phyloP scores from a whole-genome alignment of 2,329 filamentous ascomycete genomes.

The Diplodia intermedia region DNA sequence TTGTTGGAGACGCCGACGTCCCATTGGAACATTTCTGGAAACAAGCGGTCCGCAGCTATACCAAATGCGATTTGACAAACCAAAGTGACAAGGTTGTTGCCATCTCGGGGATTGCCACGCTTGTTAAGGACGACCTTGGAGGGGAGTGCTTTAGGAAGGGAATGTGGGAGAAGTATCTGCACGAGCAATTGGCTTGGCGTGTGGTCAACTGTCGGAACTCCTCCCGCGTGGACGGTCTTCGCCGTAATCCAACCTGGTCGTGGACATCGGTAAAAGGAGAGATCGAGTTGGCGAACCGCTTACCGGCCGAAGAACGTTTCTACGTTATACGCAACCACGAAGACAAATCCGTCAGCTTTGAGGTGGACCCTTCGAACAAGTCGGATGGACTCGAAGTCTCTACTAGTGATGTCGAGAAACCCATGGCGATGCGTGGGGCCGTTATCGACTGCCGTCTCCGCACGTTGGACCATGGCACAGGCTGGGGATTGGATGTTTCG shows the following conservation, averaged over 20 bases:
- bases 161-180: slow-evolving; percentile 1
- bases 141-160: slow-evolving; percentile 38
- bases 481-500: background rate
- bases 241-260: background rate
- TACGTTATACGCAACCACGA: background rate
- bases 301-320: background rate
- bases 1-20: slow-evolving; percentile 34
- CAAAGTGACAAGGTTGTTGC: slow-evolving; percentile 39
- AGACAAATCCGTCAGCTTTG: background rate
- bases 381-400: background rate
- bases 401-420: no score
- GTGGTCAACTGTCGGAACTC: slow-evolving; percentile 28
- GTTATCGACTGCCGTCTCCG: background rate
- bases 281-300: background rate
- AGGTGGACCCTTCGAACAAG: accelerated
- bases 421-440: background rate
- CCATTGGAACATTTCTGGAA: slow-evolving; percentile 39
- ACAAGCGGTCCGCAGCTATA: slow-evolving; percentile 39
- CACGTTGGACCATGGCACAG: background rate
- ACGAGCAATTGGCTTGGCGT: slow-evolving; percentile 41
- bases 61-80: slow-evolving; percentile 37
- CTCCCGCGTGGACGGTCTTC: background rate
- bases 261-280: background rate
- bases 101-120: slow-evolving; percentile 43
- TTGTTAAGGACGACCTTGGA: slow-evolving; percentile 38